Conservation (phyloP, 345 rosid genomes). For the Carallia pectinifolia region DNA sequence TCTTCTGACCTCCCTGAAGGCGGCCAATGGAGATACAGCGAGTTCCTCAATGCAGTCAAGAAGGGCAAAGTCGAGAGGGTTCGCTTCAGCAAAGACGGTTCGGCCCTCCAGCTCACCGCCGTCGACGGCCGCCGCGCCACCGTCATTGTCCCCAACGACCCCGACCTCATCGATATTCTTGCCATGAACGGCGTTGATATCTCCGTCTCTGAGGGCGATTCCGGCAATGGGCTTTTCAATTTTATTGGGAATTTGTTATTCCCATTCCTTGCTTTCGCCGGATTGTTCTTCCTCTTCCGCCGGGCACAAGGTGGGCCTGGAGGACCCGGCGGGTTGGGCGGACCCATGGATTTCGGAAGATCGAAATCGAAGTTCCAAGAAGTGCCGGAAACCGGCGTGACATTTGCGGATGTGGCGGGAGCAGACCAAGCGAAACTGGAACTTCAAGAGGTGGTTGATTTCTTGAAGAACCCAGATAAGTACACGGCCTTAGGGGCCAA, state of each 20-base stretch:
- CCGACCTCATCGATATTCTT: slow-evolving; percentile 63
- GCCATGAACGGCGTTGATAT: slow-evolving; percentile 83
- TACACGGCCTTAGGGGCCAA: slow-evolving; percentile 83
- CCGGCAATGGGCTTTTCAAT: slow-evolving; percentile 57
- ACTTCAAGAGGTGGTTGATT: slow-evolving; percentile 78
- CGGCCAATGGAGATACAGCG: slow-evolving; percentile 76
- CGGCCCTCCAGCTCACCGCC: slow-evolving; percentile 58
- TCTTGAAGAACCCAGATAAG: slow-evolving; percentile 78
- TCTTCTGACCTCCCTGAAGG: slow-evolving; percentile 66
- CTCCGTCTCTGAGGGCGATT: slow-evolving; percentile 72
- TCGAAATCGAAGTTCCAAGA: slow-evolving; percentile 81
- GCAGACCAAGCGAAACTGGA: slow-evolving; percentile 82
- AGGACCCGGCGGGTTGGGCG: slow-evolving; percentile 82
- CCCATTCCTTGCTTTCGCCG: slow-evolving; percentile 65
- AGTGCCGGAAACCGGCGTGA: slow-evolving; percentile 80
- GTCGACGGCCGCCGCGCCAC: slow-evolving; percentile 68
- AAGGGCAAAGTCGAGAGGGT: slow-evolving; percentile 75
- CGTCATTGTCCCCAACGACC: slow-evolving; percentile 65
- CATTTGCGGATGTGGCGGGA: slow-evolving; percentile 77
- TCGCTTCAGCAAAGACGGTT: slow-evolving; percentile 72
- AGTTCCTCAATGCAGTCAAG: slow-evolving; percentile 71
- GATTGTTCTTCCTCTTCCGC: slow-evolving; percentile 61
- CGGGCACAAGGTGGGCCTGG: slow-evolving; percentile 73
- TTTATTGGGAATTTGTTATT: slow-evolving; percentile 63
- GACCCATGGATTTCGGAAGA: slow-evolving; percentile 81